Percentiles rank a stretch among this genome's conserved stretches.
phyloP scores from a whole-genome alignment of 768 basidiomycete genomes.

The Lactifluus echinatus region DNA sequence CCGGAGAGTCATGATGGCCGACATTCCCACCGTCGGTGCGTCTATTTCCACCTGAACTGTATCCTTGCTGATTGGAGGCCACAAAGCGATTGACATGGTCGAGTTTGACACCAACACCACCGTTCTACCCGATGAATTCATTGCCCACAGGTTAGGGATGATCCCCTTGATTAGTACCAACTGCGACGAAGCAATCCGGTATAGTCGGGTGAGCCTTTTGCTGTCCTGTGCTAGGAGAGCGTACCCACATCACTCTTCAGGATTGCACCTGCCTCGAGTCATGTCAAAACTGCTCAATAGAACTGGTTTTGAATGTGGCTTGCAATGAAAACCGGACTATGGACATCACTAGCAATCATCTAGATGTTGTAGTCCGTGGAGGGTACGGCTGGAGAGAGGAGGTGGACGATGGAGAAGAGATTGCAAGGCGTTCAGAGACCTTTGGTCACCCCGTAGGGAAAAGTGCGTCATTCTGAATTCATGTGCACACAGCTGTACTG shows the following conservation, averaged over 20 bases:
- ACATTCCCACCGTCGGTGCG: conserved; percentile 92
- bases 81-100: conserved; percentile 90
- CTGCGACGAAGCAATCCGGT: conserved; percentile 82
- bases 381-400: conserved; percentile 28
- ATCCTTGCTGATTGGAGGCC: neutral
- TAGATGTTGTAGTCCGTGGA: conserved; percentile 47
- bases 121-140: conserved; percentile 94
- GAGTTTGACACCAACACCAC: conserved; percentile 87
- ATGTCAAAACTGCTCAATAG: conserved; percentile 82
- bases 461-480: conserved; percentile 37
- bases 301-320: conserved; percentile 65
- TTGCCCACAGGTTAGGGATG: conserved; percentile 93
- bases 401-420: conserved; percentile 54
- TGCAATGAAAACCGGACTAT: conserved; percentile 65
- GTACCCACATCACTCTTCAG: conserved; percentile 32
- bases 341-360: conserved; percentile 79
- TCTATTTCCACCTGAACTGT: conserved; percentile 9
- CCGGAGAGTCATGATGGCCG: conserved; percentile 90
- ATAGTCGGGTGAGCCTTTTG: conserved; percentile 48
- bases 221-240: neutral
- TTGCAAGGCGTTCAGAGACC: conserved; percentile 59
- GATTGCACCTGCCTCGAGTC: conserved; percentile 85
- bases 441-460: conserved; percentile 85
- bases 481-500: neutral
- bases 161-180: conserved; percentile 82